A percentile compares a stretch with the other conserved stretches of the same genome.
These are phyloP conservation scores for Solanum sejunctum DNA, from an alignment of 257 asterid species.

Conservation along the genomic window DNA sequence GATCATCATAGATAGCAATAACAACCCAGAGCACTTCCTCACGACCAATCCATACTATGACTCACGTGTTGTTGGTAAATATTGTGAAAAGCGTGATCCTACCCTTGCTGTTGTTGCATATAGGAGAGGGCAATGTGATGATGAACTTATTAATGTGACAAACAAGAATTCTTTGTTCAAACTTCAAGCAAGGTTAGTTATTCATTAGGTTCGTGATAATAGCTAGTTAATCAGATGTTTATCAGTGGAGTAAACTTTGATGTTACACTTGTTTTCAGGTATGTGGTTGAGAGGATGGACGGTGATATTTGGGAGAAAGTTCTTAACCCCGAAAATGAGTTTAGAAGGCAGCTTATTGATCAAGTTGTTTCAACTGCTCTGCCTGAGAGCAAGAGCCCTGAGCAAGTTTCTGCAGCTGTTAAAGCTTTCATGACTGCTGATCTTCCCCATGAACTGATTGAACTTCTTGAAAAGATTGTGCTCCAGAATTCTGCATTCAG, in stretches of 20 bases:
- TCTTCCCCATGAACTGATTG: constrained; percentile 96
- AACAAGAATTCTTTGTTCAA: constrained; percentile 92
- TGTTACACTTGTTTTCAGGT: constrained; percentile 31
- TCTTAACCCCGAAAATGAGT: constrained; percentile 93
- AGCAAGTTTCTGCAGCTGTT: constrained; percentile 99
- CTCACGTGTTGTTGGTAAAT: constrained; percentile 97
- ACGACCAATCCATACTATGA: constrained; percentile 97
- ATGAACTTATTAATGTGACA: constrained; percentile 89
- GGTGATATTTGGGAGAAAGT: constrained; percentile 95
- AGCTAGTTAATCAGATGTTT: background rate
- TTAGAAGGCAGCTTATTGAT: constrained; percentile 92
- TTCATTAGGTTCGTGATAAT: background rate
- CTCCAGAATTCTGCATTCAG: constrained; percentile 97
- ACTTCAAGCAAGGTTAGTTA: constrained; percentile 88
- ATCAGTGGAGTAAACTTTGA: background rate
- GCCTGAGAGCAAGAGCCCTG: constrained; percentile 99
- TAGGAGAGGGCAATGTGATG: constrained; percentile 96
- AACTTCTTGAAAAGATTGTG: constrained; percentile 96
- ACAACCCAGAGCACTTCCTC: constrained; percentile 97
- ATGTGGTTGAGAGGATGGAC: constrained; percentile 98
- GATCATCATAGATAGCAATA: constrained; percentile 95
- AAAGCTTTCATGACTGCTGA: constrained; percentile 99
- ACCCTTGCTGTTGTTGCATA: constrained; percentile 99
- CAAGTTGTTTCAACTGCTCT: constrained; percentile 99
- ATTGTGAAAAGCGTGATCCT: constrained; percentile 99